Conservation (phyloP, 352 stramenopile species). For the Phytophthora litchii region DNA sequence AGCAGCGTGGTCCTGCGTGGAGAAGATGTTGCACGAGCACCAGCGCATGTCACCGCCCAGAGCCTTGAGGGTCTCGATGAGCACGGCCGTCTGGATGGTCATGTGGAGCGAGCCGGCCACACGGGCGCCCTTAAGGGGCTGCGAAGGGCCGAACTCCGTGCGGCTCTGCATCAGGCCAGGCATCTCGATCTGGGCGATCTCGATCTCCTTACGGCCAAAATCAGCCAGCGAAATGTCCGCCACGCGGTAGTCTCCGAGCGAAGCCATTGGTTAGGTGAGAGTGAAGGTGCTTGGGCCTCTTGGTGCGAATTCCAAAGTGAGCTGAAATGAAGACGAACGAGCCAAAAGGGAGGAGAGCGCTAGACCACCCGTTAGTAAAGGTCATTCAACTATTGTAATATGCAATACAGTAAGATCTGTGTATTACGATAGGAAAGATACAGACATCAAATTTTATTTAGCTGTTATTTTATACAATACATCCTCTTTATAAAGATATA, state of each 20-base stretch:
- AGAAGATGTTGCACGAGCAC: conserved; percentile 99
- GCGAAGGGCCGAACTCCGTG: conserved; percentile 88
- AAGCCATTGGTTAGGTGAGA: conserved; percentile 49
- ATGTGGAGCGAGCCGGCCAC: conserved; percentile 98
- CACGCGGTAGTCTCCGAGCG: conserved; percentile 84
- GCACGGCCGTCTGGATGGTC: conserved; percentile 99
- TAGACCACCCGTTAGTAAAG: conserved; percentile 29
- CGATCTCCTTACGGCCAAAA: conserved; percentile 98
- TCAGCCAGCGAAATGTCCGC: conserved; percentile 98
- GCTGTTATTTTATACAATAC: too few relatives aligned
- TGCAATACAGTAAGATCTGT: background rate
- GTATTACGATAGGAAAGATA: background rate
- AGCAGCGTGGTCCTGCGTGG: conserved; percentile 98
- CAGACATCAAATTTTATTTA: too few relatives aligned
- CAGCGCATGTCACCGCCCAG: conserved; percentile 97
- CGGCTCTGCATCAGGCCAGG: conserved; percentile 97
- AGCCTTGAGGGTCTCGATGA: conserved; percentile 98
- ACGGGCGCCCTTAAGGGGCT: conserved; percentile 91
- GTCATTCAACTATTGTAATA: conserved; percentile 11
- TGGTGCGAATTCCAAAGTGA: conserved; percentile 36
- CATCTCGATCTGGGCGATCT: conserved; percentile 99
- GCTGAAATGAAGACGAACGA: background rate
- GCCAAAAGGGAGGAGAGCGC: conserved; percentile 17
- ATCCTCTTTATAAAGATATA: too few relatives aligned
- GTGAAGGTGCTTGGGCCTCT: conserved; percentile 9